Base-by-base conservation (phyloP, 1,139 yeast genomes). In the Blastobotrys illinoisensis region DNA sequence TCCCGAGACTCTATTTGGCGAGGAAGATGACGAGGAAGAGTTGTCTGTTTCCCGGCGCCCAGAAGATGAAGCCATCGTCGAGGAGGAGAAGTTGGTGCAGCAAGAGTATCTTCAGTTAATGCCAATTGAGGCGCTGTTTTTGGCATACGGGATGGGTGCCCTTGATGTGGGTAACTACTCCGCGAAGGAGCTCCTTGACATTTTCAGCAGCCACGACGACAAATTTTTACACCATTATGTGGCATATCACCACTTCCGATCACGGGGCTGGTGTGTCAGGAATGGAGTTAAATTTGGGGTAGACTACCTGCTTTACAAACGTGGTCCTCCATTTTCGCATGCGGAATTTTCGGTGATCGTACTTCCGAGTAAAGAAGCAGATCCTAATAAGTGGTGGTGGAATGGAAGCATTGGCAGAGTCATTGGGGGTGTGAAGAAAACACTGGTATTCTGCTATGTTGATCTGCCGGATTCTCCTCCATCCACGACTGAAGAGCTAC, bases 311-410 rank as follows among this genome's bases (percentile, higher is more conserved):
- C 74, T 93, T 6, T 93, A 93, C 68, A 82, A 85, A 55, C 77
- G 93, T 55, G 99, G 99, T 0, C 99, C 99, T 9, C 97, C 97
- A 0, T 90, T 91, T 67, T 81, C 86, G 49, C 99, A 93, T 68
- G 98, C 99, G 0, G 97, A 90, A 64, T 88, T 82, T 68, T 88
- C 95, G 3, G 67, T 75, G 16, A 68, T 79, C 62, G 75, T 87
- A 0, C 61, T 81, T 47, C 76, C 80, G 1, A 64, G 68, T 47
- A 44, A 55, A 7, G 74, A 74, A 24, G 74, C 68, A 7, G 59
- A 60, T 1, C 60, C 62, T 11, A 66, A 68, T 45, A 75, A 75
- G 51, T 86, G 93, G 86, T 76, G 78, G 62, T 84, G 83, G 75
- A 74, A 79, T 56, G 80, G 91, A 1, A 78, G 90, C 1, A 68